Base-by-base conservation (phyloP, 2,329 filamentous ascomycete species). In the Amesomyces nigricolor region DNA sequence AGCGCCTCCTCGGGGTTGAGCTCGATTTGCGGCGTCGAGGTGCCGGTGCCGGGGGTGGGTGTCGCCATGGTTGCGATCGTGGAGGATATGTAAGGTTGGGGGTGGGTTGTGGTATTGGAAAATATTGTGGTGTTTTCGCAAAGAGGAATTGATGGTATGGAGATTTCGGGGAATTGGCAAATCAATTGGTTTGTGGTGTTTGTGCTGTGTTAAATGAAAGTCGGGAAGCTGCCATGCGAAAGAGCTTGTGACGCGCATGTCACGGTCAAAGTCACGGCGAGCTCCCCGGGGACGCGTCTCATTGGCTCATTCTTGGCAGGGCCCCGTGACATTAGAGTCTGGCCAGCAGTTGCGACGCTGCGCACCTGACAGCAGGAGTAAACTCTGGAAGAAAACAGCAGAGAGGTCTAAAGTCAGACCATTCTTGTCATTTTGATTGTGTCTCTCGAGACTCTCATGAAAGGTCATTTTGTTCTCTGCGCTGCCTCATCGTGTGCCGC, bases 1-100 rank as follows among this genome's bases (percentile, higher is more conserved):
- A 62, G 61, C 44, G 65, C 63, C 64, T 71, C 67, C 62, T 70
- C 66, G 10, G 67, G 64, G 50, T 63, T 64, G 45, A 71, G 66
- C 54, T 68, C 64, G 51, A 68, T 26, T 26, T 26, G 52, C 35
- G 64, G 69, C 54, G 69, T 70, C 47, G 65, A 62, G 32, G 67
- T 65, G 58, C 68, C 70, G 8, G 67, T 66, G 13, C 58, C 56
- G 13, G 60, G 54, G 11, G 63, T 61, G 2, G 65, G 67, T 4
- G 66, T 68, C 49, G 62, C 64, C 58, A 62, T 62, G 54, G 58
- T 61, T 19, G 48, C 35, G 22, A 10, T 50, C 30, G n/a, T 50
- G 22, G 29, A 47, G 14, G 44, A 3, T 38, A 14, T 32, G 10
- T 54, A 11, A 49, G 16, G 46, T 11, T 26, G 22, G 10, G 47